Conservation (phyloP, 192 early-diverging fungal species). For the Piromyces finnis region DNA sequence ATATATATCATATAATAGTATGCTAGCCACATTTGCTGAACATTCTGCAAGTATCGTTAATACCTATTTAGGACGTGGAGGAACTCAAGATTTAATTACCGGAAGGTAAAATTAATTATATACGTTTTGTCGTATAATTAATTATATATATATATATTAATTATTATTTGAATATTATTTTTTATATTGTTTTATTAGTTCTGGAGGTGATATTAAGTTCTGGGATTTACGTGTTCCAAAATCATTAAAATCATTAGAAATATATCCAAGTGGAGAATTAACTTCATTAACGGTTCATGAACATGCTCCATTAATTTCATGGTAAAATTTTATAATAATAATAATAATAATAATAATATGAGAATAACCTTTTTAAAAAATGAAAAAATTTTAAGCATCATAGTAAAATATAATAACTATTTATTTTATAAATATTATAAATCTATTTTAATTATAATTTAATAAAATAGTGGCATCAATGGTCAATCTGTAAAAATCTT, state of each 20-base stretch:
- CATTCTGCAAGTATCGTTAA: constrained; percentile 39
- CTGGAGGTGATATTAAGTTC: constrained; percentile 29
- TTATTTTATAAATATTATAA: too few relatives aligned
- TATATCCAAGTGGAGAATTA: constrained; percentile 20
- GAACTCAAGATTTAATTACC: constrained; percentile 36
- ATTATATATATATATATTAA: too few relatives aligned
- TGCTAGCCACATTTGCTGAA: constrained; percentile 36
- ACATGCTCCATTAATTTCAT: constrained; percentile 32
- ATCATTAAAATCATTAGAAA: constrained; percentile 15
- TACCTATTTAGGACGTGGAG: constrained; percentile 21
- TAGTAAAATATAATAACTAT: too few relatives aligned
- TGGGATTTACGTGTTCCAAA: constrained; percentile 38
- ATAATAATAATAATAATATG: neutral
- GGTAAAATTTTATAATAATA: constrained; percentile 9
- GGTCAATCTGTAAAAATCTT: neutral
- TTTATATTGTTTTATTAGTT: too few relatives aligned
- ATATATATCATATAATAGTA: constrained; percentile 5
- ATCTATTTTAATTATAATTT: too few relatives aligned
- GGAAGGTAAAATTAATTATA: constrained; percentile 24
- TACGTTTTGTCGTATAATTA: too few relatives aligned
- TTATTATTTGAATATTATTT: too few relatives aligned
- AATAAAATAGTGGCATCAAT: neutral
- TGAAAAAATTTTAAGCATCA: too few relatives aligned
- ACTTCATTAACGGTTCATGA: constrained; percentile 38
- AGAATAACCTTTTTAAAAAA: too few relatives aligned